Evolutionary conservation across 2,329 filamentous ascomycete genomes (phyloP), one percentile per base, ranked within the genome.

Genomic region (Podosphaera fusca): DNA sequence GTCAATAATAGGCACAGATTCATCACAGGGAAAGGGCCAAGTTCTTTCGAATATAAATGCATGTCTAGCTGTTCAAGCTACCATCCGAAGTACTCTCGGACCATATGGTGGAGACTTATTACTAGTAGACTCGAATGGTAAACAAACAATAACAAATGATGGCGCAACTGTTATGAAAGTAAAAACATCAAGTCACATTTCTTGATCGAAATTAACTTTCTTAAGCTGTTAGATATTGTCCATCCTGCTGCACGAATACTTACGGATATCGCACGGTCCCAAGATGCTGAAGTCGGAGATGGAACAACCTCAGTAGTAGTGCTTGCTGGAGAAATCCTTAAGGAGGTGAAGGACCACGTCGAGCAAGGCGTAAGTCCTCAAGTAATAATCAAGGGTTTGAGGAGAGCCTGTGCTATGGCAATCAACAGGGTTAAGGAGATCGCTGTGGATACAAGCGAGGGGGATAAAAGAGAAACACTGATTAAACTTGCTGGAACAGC

Each of bases 371-470:
- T 96, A 66, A 95, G 89, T 77, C 86, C 89, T 68, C 92, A 96
- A 76, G 87, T 88, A 61, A 95, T 98, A 70, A 87, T 96, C 71
- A 98, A 96, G 77, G 90, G 87, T 59, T 74, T 98, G 69, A 80
- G 92, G 72, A 87, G 84, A 73, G 87, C 90, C 8, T 87, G 84
- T 55, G 74, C 78, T 63, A 86, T 96, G 80, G 90, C 92, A 21
- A 87, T 96, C 70, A 96, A 96, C 77, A 96, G 95, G 77, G 84
- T 98, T 70, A 94, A 94, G 78, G 92, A 98, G 74, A 95, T 98
- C 70, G 85, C 89, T 53, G 80, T 96, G 63, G 82, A 82, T 72
- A 89, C 87, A 57, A 79, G 81, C 63, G 87, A 94, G 69, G 79
- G 76, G 59, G 90, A 85, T 72, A 85, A 84, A 72, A 81, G 86